Conservation (phyloP, 371 early-diverging fungal genomes). For the Saksenaea vasiformis region DNA sequence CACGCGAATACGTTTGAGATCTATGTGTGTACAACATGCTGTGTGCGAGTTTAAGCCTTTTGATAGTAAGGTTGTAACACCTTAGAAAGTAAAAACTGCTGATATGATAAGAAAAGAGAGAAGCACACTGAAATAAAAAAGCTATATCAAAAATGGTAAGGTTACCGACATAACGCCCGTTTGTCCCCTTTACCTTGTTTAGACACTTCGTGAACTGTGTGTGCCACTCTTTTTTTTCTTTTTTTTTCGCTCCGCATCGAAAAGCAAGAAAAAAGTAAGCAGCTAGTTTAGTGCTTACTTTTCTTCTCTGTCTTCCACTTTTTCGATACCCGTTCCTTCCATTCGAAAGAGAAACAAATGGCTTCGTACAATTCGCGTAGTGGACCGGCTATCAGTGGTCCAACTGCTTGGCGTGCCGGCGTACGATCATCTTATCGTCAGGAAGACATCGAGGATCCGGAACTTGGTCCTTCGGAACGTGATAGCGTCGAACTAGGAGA, state of each 20-base stretch:
- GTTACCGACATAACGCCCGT: background rate
- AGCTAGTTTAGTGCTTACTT: background rate
- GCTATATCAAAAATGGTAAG: background rate
- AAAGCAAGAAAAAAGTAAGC: background rate
- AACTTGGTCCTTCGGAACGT: background rate
- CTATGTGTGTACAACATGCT: too few relatives aligned
- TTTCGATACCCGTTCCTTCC: background rate
- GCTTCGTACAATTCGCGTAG: background rate
- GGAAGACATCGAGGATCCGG: background rate
- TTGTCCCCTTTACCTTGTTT: background rate
- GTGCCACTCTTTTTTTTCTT: background rate
- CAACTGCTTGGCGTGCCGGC: background rate
- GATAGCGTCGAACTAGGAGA: background rate
- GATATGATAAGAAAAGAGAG: background rate
- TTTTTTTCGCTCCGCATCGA: conserved; percentile 2
- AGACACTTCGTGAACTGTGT: background rate
- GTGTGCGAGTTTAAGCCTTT: too few relatives aligned
- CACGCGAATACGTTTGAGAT: too few relatives aligned
- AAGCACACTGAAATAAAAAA: background rate
- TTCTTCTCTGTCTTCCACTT: background rate
- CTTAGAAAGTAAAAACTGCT: too few relatives aligned
- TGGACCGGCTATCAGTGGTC: background rate
- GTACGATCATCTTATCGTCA: background rate
- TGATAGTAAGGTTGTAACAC: too few relatives aligned
- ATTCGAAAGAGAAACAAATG: background rate